phyloP scores from a whole-genome alignment of 768 basidiomycete species.

The Ephemerocybe angulata region DNA sequence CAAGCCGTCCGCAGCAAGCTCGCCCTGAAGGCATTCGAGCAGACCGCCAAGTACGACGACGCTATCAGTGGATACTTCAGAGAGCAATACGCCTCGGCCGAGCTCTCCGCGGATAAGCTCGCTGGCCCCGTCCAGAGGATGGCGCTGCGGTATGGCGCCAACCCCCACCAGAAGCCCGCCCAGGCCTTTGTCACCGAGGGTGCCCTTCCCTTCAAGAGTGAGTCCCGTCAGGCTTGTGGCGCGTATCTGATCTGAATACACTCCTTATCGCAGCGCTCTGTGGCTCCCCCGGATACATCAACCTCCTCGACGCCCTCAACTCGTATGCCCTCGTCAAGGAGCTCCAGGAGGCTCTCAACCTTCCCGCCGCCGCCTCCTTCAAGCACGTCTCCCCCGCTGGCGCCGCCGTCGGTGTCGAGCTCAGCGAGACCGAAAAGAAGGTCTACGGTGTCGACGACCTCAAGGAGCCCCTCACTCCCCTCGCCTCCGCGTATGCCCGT shows the following conservation, averaged over 20 bases:
- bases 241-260: not conserved
- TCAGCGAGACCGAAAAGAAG: conserved; percentile 81
- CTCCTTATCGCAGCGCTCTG: conserved; percentile 61
- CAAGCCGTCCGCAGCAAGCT: conserved; percentile 70
- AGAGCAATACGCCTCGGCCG: conserved; percentile 89
- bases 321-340: conserved; percentile 96
- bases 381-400: conserved; percentile 99
- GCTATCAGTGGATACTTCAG: conserved; percentile 97
- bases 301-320: conserved; percentile 95
- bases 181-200: conserved; percentile 91
- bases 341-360: conserved; percentile 76
- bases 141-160: conserved; percentile 90
- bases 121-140: conserved; percentile 78
- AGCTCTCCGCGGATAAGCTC: conserved; percentile 55
- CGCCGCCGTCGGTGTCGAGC: conserved; percentile 84
- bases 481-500: conserved; percentile 92
- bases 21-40: conserved; percentile 96
- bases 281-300: conserved; percentile 98
- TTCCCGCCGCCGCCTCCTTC: conserved; percentile 98
- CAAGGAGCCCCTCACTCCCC: conserved; percentile 81
- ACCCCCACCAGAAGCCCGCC: conserved; percentile 98
- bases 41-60: conserved; percentile 92
- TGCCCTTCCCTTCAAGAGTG: conserved; percentile 91
- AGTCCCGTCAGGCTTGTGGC: conserved; percentile 2
- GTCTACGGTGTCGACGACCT: conserved; percentile 97